phyloP scores from a whole-genome alignment of 768 basidiomycete genomes.

The Rhodotorula kratochvilovae region DNA sequence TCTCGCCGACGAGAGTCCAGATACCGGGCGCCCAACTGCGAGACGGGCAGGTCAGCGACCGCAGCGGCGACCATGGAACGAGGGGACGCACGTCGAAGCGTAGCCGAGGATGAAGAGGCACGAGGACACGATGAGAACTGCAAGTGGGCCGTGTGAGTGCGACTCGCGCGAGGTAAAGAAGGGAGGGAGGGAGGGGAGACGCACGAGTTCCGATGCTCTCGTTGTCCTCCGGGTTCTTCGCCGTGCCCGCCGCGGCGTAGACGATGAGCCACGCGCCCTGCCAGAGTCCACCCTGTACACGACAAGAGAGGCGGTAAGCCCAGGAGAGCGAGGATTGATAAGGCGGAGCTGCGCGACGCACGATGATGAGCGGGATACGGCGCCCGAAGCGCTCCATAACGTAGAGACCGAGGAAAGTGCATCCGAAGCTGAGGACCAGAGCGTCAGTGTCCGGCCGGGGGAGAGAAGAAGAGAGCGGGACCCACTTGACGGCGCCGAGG shows the following conservation, averaged over 20 bases:
- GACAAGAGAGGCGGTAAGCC: not conserved
- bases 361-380: constrained; percentile 59
- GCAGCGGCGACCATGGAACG: not conserved
- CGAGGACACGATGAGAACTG: constrained; percentile 63
- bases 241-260: constrained; percentile 68
- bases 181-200: constrained; percentile 45
- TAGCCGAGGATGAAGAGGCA: constrained; percentile 69
- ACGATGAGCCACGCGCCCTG: constrained; percentile 67
- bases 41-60: not conserved
- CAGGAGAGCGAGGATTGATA: not conserved
- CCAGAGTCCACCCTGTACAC: constrained; percentile 55
- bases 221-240: constrained; percentile 55
- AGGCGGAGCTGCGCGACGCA: constrained; percentile 42
- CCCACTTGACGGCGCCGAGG: constrained; percentile 66
- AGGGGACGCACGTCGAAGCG: constrained; percentile 54
- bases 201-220: constrained; percentile 54
- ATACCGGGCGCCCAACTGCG: constrained; percentile 61
- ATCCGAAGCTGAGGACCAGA: not conserved
- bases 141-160: not conserved
- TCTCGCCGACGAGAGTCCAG: constrained; percentile 69
- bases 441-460: not conserved
- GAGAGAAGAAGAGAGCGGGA: constrained; percentile 52
- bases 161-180: not conserved
- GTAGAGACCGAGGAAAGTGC: constrained; percentile 55
- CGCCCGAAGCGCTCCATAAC: constrained; percentile 66